Base-by-base conservation (phyloP, 2,329 filamentous ascomycete genomes). In the Cryphonectria naterciae region DNA sequence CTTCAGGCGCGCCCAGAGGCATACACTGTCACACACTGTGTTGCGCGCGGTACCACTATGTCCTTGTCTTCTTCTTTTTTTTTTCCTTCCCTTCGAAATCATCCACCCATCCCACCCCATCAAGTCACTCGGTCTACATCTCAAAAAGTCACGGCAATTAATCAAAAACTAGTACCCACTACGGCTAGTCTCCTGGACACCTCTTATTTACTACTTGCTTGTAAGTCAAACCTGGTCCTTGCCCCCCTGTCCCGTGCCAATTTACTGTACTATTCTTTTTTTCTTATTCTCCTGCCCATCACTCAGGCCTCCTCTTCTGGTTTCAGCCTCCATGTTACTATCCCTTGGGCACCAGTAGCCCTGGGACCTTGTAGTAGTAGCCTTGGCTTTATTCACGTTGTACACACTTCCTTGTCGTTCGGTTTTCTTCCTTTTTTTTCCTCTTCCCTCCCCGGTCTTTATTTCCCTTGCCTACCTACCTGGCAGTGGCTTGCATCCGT, bases 221-320 rank as follows among this genome's bases (percentile, higher is more conserved):
- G 68, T 70, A 70, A 70, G 68, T 64, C 43, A n/a, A n/a, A 62
- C 69, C 69, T 67, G 65, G 71, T 73, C 71, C 71, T 49, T 71
- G 71, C 37, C 68, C 68, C 68, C 70, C 22, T 49, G 67, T 68
- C 65, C 66, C 65, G 68, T 72, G 64, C 61, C 68, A 70, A 70
- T 65, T 56, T 69, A 65, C 67, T 39, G 39, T 70, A 39, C 46
- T 63, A 63, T 64, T 43, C 17, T 68, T 65, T 67, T 67, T 49
- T 65, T 35, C 17, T 54, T 49, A 58, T 39, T 66, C 8, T 11
- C 46, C 67, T 70, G 43, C 43, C 43, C 19, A 49, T 49, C 7
- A 2, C 6, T 7, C 43, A 49, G 46, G 19, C 64, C 65, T 43
- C 56, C 54, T 65, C 41, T 35, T 17, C 28, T 68, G 41, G 41